Conservation (phyloP, 1,284 basidiomycete genomes). For the Pterulicium gracile region DNA sequence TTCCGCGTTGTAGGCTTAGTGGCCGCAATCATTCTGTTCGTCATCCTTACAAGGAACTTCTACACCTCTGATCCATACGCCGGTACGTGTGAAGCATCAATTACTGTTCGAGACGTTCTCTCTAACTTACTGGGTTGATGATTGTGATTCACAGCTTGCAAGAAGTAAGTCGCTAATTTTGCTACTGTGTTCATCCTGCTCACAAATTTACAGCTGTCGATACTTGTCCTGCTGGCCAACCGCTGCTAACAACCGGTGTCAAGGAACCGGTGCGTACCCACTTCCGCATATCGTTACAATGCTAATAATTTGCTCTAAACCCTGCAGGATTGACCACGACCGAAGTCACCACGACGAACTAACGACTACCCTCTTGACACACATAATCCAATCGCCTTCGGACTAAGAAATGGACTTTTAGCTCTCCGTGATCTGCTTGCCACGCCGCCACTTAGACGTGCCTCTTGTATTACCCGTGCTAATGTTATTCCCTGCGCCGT, state of each 20-base stretch:
- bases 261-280: conserved; percentile 42
- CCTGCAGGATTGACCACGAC: no score
- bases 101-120: conserved; percentile 2
- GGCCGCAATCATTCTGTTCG: conserved; percentile 70
- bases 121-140: no score
- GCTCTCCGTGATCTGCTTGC: no score
- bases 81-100: conserved; percentile 36
- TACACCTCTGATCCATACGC: conserved; percentile 78
- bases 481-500: no score
- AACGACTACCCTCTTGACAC: no score
- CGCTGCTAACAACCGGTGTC: conserved; percentile 64
- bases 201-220: conserved; percentile 41
- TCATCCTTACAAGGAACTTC: conserved; percentile 81
- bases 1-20: conserved; percentile 68
- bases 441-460: no score
- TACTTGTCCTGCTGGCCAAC: conserved; percentile 85
- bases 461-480: no score
- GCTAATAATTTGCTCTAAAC: no score
- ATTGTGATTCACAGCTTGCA: conserved; percentile 1
- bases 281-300: conserved; percentile 7
- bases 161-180: conserved; percentile 6
- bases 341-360: not conserved
- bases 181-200: conserved; percentile 52
- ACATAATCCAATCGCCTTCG: no score
- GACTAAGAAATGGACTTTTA: no score